Percentiles rank a stretch among this genome's conserved stretches.
These are phyloP conservation scores for Corymbia citriodora DNA, from an alignment of 441 rosid species.

Conservation along the genomic window DNA sequence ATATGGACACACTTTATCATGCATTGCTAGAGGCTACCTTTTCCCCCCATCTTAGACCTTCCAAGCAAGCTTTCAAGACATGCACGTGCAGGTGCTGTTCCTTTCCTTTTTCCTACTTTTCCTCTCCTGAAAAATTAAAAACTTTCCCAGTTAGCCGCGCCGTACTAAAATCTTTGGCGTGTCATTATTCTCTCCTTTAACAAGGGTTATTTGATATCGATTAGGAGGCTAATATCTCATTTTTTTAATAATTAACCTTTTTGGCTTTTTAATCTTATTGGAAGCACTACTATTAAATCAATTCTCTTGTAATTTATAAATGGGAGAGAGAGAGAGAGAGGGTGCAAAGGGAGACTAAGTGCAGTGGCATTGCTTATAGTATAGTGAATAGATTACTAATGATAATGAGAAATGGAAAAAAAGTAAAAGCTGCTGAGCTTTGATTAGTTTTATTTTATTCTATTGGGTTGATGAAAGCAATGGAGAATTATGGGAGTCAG, in stretches of 20 bases:
- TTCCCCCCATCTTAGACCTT: neutral
- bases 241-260: neutral
- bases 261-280: neutral
- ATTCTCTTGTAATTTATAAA: neutral
- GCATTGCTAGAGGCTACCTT: neutral
- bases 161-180: neutral
- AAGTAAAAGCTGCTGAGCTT: slow-evolving; percentile 15
- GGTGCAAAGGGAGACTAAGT: neutral
- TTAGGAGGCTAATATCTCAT: neutral
- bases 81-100: neutral
- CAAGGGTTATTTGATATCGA: neutral
- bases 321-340: neutral
- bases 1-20: neutral
- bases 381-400: neutral
- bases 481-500: slow-evolving; percentile 24
- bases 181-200: neutral
- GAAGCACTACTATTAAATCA: neutral
- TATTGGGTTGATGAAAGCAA: neutral
- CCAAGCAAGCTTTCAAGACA: neutral
- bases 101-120: neutral
- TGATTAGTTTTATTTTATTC: neutral
- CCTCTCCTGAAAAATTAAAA: neutral
- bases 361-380: neutral
- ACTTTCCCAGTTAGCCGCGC: neutral
- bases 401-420: slow-evolving; percentile 1